Evolutionary conservation across 805 yeast genomes (phyloP), one percentile per base, ranked within the genome.

Genomic region (Lipomyces sp.): DNA sequence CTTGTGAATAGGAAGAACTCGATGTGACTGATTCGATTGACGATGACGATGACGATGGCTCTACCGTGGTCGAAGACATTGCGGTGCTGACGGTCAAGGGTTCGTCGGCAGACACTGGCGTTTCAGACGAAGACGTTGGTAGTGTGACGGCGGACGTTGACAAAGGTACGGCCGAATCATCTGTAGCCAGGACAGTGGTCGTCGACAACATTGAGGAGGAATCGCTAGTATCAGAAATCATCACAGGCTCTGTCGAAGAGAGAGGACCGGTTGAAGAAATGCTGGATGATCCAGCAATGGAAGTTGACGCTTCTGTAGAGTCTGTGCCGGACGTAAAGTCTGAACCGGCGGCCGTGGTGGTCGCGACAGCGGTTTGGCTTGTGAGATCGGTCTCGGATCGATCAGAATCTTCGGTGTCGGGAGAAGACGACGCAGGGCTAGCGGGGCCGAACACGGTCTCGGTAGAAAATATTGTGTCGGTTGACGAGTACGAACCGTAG

Each of bases 41-140:
- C 55, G 55, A 51, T 18, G 34, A n/a, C 15, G 55, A 18, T 48
- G 53, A n/a, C 39, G 58, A 18, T 29, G 58, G 15, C 42, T 18
- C 33, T 15, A 29, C 15, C 48, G 50, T 56, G 50, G 35, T 15
- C 48, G 50, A 24, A 10, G 39, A 13, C 13, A 8, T 11, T 6
- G 54, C 33, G 33, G 56, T 53, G 24, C 35, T 18, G 7, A 33
- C 56, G 0, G 35, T 53, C 56, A 33, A 33, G 11, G 56, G 33
- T n/a, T 8, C 48, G 18, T 42, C 48, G 8, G 48, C 15, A 42
- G 48, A 42, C 7, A n/a, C n/a, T 0, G 24, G 24, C 24, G 7
- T n/a, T 42, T 42, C 10, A 42, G 48, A 42, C 39, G 39, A 37
- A 10, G 15, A 37, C 3, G 15, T 11, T 13, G 4, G 39, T 11